phyloP scores from a whole-genome alignment of 305 asterid species.

The Fraxinus angustifolia region DNA sequence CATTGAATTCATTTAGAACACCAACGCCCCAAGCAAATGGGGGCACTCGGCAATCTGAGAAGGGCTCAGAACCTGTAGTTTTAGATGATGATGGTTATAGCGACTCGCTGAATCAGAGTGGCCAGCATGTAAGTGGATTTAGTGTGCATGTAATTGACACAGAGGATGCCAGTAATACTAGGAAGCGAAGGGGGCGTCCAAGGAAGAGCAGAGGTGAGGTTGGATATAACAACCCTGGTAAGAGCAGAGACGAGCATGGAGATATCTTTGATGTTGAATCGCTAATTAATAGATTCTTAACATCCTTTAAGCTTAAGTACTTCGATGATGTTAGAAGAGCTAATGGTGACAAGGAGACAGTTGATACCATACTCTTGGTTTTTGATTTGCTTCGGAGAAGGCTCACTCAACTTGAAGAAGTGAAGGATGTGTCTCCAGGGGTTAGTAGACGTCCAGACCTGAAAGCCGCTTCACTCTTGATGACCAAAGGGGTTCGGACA shows the following conservation, averaged over 20 bases:
- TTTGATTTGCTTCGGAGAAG: slow-evolving; percentile 57
- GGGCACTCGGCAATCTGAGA: slow-evolving; percentile 34
- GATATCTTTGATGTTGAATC: slow-evolving; percentile 44
- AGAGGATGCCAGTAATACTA: slow-evolving; percentile 41
- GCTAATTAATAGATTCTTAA: slow-evolving; percentile 36
- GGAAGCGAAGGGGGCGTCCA: slow-evolving; percentile 46
- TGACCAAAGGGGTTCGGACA: slow-evolving; percentile 66
- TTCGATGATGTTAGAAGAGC: slow-evolving; percentile 46
- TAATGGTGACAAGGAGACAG: slow-evolving; percentile 47
- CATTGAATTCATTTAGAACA: slow-evolving; percentile 68
- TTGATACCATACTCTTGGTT: slow-evolving; percentile 31
- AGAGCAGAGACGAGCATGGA: slow-evolving; percentile 34
- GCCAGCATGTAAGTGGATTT: slow-evolving; percentile 40
- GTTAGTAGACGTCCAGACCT: slow-evolving; percentile 66
- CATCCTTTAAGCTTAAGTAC: slow-evolving; percentile 44
- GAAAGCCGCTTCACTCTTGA: slow-evolving; percentile 59
- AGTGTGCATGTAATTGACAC: slow-evolving; percentile 35
- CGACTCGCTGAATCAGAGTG: slow-evolving; percentile 35
- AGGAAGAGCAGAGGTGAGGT: slow-evolving; percentile 36
- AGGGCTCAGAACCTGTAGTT: slow-evolving; percentile 27
- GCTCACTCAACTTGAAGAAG: slow-evolving; percentile 62
- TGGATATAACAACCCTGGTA: slow-evolving; percentile 32
- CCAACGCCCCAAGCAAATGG: slow-evolving; percentile 55
- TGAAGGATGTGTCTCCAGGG: slow-evolving; percentile 41
- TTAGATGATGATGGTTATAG: slow-evolving; percentile 35